Conservation (phyloP, 208 protist genomes). For the Leishmania tropica region DNA sequence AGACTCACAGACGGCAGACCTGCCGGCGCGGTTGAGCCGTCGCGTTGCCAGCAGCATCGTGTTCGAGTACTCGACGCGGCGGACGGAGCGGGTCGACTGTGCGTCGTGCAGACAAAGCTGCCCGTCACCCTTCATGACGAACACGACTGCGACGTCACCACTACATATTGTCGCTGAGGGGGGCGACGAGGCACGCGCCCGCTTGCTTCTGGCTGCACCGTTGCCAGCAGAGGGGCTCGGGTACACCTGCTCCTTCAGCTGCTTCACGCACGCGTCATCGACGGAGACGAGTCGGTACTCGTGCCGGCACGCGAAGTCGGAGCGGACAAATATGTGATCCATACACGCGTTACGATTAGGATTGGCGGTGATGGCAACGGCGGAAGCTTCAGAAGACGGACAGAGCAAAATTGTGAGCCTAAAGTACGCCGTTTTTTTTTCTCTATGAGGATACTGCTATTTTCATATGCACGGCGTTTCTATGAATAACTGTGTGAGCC, state of each 20-base stretch:
- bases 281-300: constrained; percentile 60
- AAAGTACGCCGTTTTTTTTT: background rate
- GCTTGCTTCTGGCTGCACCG: background rate
- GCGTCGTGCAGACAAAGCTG: constrained; percentile 45
- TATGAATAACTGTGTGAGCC: background rate
- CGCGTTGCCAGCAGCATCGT: constrained; percentile 56
- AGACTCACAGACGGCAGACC: background rate
- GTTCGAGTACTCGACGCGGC: constrained; percentile 86
- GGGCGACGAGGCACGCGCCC: background rate
- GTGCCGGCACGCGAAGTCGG: constrained; percentile 36
- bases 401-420: background rate
- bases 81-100: constrained; percentile 38
- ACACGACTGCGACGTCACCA: constrained; percentile 14
- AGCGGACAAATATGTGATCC: constrained; percentile 44
- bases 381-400: background rate
- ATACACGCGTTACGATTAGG: constrained; percentile 11
- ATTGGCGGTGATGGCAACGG: background rate
- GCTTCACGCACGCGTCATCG: constrained; percentile 31
- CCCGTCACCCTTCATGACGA: constrained; percentile 52
- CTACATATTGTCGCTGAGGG: background rate
- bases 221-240: background rate
- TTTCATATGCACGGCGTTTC: background rate
- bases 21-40: constrained; percentile 12
- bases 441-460: background rate
- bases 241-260: constrained; percentile 10